Percentiles rank a stretch among this genome's conserved stretches.
Conservation (phyloP, 2,329 filamentous ascomycete genomes). For the Pleomassaria siparia region DNA sequence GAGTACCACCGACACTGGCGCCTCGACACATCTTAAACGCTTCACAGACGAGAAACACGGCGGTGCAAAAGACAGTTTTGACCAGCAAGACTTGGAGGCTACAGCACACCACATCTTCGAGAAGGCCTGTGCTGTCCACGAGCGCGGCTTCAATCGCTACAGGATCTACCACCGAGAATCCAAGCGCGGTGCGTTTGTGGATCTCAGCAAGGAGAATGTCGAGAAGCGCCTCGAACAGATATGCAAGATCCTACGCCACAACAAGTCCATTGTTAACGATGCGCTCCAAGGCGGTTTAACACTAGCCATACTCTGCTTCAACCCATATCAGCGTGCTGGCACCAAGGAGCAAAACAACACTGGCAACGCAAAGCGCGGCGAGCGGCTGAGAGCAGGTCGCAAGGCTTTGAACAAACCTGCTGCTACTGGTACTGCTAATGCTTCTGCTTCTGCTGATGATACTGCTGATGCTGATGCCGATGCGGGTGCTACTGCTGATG, state of each 20-base stretch:
- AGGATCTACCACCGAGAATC: slow-evolving; percentile 26
- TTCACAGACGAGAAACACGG: too few species aligned
- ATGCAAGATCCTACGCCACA: slow-evolving; percentile 19
- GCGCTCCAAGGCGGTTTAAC: slow-evolving; percentile 26
- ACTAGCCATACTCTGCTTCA: slow-evolving; percentile 26
- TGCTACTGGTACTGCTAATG: too few species aligned
- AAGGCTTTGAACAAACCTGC: slow-evolving; percentile 28
- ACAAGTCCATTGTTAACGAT: slow-evolving; percentile 32
- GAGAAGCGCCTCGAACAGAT: slow-evolving; percentile 24
- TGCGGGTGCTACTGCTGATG: too few species aligned
- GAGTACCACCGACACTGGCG: slow-evolving; percentile 17
- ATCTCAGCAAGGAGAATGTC: slow-evolving; percentile 16
- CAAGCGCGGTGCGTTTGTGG: slow-evolving; percentile 24
- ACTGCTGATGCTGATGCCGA: too few species aligned
- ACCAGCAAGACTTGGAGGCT: slow-evolving; percentile 27
- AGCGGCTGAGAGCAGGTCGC: neutral
- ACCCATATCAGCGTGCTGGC: slow-evolving; percentile 19
- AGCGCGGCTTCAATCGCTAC: slow-evolving; percentile 23
- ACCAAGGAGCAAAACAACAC: slow-evolving; percentile 28
- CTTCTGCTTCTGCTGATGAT: too few species aligned
- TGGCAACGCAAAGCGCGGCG: slow-evolving; percentile 23
- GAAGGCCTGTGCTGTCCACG: slow-evolving; percentile 23
- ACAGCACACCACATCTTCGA: slow-evolving; percentile 33
- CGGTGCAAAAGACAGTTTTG: slow-evolving; percentile 8
- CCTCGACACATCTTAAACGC: slow-evolving; percentile 20